These are phyloP conservation scores for Termitomyces sp. DNA, from an alignment of 768 basidiomycete genomes.

Conservation along the genomic window DNA sequence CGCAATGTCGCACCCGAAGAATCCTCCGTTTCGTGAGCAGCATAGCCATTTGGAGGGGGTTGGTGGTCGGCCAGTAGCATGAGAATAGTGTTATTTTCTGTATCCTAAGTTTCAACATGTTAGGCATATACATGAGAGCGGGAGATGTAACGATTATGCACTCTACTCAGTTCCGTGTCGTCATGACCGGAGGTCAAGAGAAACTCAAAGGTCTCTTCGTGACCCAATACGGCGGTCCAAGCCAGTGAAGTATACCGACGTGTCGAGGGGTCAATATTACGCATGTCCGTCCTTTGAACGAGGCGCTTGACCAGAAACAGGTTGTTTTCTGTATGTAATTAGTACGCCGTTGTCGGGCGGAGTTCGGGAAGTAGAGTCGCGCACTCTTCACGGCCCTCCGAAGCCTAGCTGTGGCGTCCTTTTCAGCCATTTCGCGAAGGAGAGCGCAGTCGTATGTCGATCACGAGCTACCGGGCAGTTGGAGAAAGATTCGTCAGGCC, in stretches of 20 bases:
- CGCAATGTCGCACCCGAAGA: constrained; percentile 70
- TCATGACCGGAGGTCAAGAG: constrained; percentile 85
- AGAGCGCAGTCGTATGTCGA: not conserved
- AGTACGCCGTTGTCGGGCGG: not conserved
- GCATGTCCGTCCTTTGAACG: constrained; percentile 80
- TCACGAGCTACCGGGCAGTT: constrained; percentile 6
- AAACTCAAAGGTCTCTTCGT: constrained; percentile 93
- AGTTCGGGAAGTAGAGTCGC: constrained; percentile 5
- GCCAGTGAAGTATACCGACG: constrained; percentile 84
- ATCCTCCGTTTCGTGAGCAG: constrained; percentile 49
- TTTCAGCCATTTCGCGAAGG: constrained; percentile 64
- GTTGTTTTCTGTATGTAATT: constrained; percentile 73
- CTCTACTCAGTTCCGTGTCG: constrained; percentile 88
- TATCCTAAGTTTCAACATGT: constrained; percentile 54
- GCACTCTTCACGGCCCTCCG: constrained; percentile 78
- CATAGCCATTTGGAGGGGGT: constrained; percentile 45
- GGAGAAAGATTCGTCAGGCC: constrained; percentile 8
- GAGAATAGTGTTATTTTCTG: constrained; percentile 89
- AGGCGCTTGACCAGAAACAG: constrained; percentile 89
- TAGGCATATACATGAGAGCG: not conserved
- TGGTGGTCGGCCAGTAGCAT: constrained; percentile 88
- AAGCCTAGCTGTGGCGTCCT: constrained; percentile 70
- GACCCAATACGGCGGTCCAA: constrained; percentile 86
- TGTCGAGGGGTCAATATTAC: constrained; percentile 79
- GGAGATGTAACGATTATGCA: constrained; percentile 25